Evolutionary conservation across 352 stramenopile species (phyloP), one percentile per base, ranked within the genome.

Genomic region (Pythium myriotylum): DNA sequence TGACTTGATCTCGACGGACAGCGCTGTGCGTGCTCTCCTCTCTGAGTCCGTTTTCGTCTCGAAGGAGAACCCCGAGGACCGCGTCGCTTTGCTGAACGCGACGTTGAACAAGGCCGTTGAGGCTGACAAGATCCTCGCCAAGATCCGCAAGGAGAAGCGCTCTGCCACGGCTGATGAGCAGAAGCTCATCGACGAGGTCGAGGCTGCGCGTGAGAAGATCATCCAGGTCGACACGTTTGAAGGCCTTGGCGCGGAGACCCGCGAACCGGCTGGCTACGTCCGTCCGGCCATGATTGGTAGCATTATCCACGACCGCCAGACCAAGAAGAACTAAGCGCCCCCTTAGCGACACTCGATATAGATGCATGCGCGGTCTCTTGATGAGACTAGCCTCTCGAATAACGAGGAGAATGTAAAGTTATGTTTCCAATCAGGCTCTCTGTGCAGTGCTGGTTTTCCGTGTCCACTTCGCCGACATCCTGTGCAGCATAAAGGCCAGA

Each of bases 171-270:
- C 81, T 19, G 89, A 97, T 50, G 97, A 99, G 77, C 87, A 97
- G 61, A 90, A 95, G 66, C 81, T 95, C 46, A 97, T 99, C 74
- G 91, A 97, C 65, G 90, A 98, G 63, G 96, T 97, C 2, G 96
- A 98, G 73, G 95, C 90, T 51, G 84, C 97, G 32, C 90, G 97
- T 37, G 95, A 99, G 84, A 68, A 93, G 22, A 96, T 99, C 72
- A 98, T 99, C 75, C 97, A 99, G 76, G 97, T 99, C 45, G 83
- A 98, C 78, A 86, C 71, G 43, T 98, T 98, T 67, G 81, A 96
- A 42, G 77, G 88, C 16, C 74, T 98, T 4, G 96, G 93, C 26
- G 73, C 79, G 5, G 87, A 97, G 61, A 84, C 89, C 19, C 70
- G 69, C 55, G 74, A 91, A 68, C 76, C 88, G n/a, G 76, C 78